Conservation (phyloP, 352 stramenopile species). For the Thalassiosira pacifica region DNA sequence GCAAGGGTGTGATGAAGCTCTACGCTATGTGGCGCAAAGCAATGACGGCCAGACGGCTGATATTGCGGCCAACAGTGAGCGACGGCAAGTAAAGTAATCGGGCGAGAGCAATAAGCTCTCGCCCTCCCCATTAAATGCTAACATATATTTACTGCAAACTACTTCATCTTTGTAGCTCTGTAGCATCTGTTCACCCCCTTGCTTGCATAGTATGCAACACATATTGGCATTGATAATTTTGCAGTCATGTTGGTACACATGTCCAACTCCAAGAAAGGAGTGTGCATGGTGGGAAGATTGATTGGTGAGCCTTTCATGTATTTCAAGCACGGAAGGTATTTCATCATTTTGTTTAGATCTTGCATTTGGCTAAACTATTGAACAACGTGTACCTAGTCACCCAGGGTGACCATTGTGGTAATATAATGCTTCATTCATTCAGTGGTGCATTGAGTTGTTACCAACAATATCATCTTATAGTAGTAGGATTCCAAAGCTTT, state of each 20-base stretch:
- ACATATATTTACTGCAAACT: no score
- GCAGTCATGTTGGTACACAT: not conserved
- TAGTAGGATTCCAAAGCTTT: not conserved
- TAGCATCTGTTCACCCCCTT: no score
- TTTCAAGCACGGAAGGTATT: not conserved
- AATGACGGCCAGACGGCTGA: no score
- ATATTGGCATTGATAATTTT: not conserved
- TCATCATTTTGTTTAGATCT: not conserved
- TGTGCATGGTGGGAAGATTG: not conserved
- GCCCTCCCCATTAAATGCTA: no score
- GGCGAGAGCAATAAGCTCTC: no score
- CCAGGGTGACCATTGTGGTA: not conserved
- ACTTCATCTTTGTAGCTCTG: no score
- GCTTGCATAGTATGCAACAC: not conserved
- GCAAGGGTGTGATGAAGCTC: no score
- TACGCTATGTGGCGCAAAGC: no score
- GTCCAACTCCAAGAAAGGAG: not conserved
- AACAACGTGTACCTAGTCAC: not conserved
- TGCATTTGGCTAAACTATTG: not conserved
- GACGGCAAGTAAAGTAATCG: no score
- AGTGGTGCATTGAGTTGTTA: not conserved
- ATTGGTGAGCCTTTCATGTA: not conserved
- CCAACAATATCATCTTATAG: not conserved
- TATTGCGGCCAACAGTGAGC: no score
- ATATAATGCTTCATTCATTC: not conserved